Percentiles rank a stretch among this genome's conserved stretches.
These are phyloP conservation scores for Phaeosphaeriaceae sp. DNA, from an alignment of 2,329 filamentous ascomycete genomes.

Conservation along the genomic window DNA sequence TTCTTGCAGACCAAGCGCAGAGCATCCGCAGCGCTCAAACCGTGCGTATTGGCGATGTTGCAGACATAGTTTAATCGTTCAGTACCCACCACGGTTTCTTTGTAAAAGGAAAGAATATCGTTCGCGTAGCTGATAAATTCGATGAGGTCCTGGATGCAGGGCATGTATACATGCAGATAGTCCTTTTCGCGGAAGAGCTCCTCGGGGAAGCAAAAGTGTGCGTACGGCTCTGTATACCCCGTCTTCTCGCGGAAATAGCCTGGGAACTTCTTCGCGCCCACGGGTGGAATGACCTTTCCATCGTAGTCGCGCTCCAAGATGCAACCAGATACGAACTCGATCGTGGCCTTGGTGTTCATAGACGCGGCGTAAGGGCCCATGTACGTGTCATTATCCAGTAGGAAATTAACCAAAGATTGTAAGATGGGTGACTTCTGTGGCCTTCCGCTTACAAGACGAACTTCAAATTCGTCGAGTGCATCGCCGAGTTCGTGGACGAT, in stretches of 20 bases:
- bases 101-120: conserved; percentile 21
- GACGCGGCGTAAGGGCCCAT: conserved; percentile 15
- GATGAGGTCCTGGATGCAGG: conserved; percentile 19
- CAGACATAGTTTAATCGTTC: conserved; percentile 19
- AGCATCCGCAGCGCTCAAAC: conserved; percentile 11
- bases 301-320: conserved; percentile 18
- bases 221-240: conserved; percentile 18
- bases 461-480: conserved; percentile 16
- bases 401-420: conserved; percentile 15
- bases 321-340: conserved; percentile 18
- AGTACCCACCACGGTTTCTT: conserved; percentile 15
- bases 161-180: conserved; percentile 18
- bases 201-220: conserved; percentile 20
- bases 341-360: conserved; percentile 19
- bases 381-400: conserved; percentile 2
- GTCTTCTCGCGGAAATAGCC: conserved; percentile 17
- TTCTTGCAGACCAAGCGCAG: conserved; percentile 2
- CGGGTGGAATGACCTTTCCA: conserved; percentile 14
- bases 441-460: conserved; percentile 13
- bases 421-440: conserved; percentile 20
- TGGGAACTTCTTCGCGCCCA: conserved; percentile 18
- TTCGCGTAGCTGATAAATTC: conserved; percentile 23
- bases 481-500: conserved; percentile 18
- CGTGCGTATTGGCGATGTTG: conserved; percentile 18
- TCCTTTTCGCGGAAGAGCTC: conserved; percentile 15